These are phyloP conservation scores for Xylaria cubensis DNA, from an alignment of 495 filamentous ascomycete species.

Conservation along the genomic window DNA sequence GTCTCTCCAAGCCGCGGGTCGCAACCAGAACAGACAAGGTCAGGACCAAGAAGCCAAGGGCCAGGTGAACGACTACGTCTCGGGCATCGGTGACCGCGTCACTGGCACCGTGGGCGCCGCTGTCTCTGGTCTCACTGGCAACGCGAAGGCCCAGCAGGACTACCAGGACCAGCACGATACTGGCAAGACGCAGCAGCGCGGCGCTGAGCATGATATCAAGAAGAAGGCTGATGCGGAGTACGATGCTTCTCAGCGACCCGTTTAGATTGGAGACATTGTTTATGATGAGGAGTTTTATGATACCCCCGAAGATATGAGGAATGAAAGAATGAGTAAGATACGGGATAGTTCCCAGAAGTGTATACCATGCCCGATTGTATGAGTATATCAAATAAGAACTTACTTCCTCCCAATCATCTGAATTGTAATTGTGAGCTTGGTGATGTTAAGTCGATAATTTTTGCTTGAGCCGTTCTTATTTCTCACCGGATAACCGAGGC, in stretches of 20 bases:
- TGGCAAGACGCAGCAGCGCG: conserved; percentile 85
- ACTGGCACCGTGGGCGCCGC: conserved; percentile 73
- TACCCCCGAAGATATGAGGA: conserved; percentile 32
- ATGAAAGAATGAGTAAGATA: not conserved
- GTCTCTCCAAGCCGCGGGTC: conserved; percentile 73
- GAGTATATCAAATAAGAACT: not conserved
- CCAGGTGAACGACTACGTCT: conserved; percentile 77
- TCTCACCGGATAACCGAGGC: not conserved
- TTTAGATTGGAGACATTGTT: not conserved
- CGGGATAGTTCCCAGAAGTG: not conserved
- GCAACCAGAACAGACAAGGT: conserved; percentile 79
- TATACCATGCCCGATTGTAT: not conserved
- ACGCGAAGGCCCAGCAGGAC: conserved; percentile 65
- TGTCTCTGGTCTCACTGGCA: conserved; percentile 73
- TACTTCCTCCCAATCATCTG: not conserved
- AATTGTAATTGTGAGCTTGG: not conserved
- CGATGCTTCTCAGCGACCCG: conserved; percentile 19
- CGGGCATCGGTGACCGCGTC: conserved; percentile 74
- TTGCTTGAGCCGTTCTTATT: not conserved
- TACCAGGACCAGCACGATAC: conserved; percentile 74
- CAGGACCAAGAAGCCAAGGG: conserved; percentile 84
- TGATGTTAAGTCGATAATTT: not conserved
- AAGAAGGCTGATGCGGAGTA: conserved; percentile 64
- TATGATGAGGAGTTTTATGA: conserved; percentile 29
- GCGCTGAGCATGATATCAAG: conserved; percentile 81